phyloP scores from a whole-genome alignment of 768 basidiomycete genomes.

The Mycena epipterygia region DNA sequence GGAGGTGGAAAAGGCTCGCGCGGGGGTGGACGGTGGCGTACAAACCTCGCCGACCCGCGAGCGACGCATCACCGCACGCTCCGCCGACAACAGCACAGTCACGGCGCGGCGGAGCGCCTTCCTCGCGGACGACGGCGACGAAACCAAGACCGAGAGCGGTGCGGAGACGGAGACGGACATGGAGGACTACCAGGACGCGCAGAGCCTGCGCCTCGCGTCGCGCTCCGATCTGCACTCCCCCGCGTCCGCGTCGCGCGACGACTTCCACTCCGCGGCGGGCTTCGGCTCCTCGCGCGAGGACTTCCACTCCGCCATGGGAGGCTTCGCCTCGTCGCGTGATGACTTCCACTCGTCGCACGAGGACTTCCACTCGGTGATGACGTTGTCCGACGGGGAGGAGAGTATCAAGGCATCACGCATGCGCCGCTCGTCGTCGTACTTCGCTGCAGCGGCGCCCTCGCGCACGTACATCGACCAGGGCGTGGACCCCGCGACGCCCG shows the following conservation, averaged over 20 bases:
- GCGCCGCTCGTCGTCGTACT: conserved; percentile 43
- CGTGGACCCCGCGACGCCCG: conserved; percentile 29
- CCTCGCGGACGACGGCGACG: no score
- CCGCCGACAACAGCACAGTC: no score
- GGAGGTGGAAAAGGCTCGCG: conserved; percentile 53
- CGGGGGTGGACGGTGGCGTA: conserved; percentile 44
- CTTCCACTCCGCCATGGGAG: conserved; percentile 40
- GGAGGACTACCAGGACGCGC: conserved; percentile 85
- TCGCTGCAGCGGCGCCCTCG: conserved; percentile 48
- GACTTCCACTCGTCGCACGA: conserved; percentile 84
- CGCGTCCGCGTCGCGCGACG: conserved; percentile 26
- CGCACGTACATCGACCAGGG: conserved; percentile 33
- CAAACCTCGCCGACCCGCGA: no score
- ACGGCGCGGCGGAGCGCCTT: no score
- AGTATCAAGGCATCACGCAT: conserved; percentile 80
- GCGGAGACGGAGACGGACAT: conserved; percentile 76
- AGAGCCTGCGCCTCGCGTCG: conserved; percentile 56
- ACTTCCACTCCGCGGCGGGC: conserved; percentile 28
- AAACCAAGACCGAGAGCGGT: no score
- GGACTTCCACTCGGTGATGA: conserved; percentile 84
- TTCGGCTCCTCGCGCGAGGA: conserved; percentile 17
- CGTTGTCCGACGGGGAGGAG: conserved; percentile 79
- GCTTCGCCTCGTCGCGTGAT: conserved; percentile 65
- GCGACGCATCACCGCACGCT: no score
- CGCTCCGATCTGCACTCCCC: conserved; percentile 26